Evolutionary conservation across 2,329 filamentous ascomycete genomes (phyloP), one percentile per base, ranked within the genome.

Genomic region (Aureobasidium namibiae): DNA sequence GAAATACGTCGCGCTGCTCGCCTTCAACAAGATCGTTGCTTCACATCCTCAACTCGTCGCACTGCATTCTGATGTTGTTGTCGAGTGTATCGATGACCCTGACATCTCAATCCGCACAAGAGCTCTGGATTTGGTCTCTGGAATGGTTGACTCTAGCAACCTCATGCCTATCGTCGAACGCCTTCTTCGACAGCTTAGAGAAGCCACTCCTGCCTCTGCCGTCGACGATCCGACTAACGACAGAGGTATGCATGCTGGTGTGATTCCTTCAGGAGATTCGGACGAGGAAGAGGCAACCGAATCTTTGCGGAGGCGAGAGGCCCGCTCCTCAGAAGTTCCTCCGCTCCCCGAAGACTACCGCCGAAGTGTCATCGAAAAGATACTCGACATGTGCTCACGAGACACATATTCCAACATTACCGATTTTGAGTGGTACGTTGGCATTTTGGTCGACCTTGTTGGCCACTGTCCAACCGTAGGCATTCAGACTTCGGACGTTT

Each of bases 361-460:
- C 54, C 77, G 86, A 38, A 89, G 89, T 66, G 90, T 96, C 21
- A 90, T 97, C 56, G 81, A 82, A 60, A 83, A 89, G 61, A 90
- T 97, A 61, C 72, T 97, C 11, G 84, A 86, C 62, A 95, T 99
- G 84, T 97, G 92, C 71, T 89, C 90, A 9, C 85, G 86, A 64
- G 88, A 92, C 64, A 96, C 91, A 62, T 99, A 97, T 71, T 82
- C 82, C 39, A 90, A 91, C 68, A 79, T 99, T 49, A 77, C 81
- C 56, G 92, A 99, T 70, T 99, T 99, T 71, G 92, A 96, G 65
- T 99, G 94, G 94, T 97, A 97, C 71, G 88, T 97, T 64, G 89
- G 94, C 65, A 84, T 96, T 29, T 76, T 99, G 31, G 87, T 90
- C 5, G 90, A 96, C 69, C 81, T 99, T 14, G 84, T 96, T 41